Evolutionary conservation across 352 stramenopile species (phyloP), one percentile per base, ranked within the genome.

Genomic region (Globisporangium apiculatum): DNA sequence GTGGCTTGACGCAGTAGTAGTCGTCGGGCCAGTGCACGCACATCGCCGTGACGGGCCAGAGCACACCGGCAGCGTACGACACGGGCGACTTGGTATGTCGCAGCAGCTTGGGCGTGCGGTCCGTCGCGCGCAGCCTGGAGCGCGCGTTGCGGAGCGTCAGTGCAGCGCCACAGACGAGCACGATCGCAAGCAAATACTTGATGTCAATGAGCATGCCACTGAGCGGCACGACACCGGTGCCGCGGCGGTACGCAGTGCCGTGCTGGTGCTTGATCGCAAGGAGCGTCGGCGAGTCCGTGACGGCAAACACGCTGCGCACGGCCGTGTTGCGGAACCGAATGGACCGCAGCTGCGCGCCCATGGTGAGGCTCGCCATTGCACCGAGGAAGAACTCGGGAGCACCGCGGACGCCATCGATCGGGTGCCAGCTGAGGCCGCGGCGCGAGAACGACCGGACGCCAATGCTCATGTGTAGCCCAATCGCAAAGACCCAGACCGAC

Each of bases 361-460:
- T 64, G 0, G 60, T 79, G 10, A 76, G 36, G 31, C 56, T 65
- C 17, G 62, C 69, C 7, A 83, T 65, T 0, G 58, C 55, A 14
- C 65, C 78, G 14, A 83, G 59, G 17, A 68, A 56, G 14, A 83
- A 68, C 45, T 83, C 71, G 0, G 68, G 57, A 0, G 71, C 64
- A 0, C 73, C 71, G 1, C 62, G 53, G 4, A 83, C 60, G 1
- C 68, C 68, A 24, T 24, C 47, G 14, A 48, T 61, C 4, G 61
- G 11, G 36, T 67, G 38, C 36, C 31, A 54, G 5, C 61, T 60
- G 24, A 48, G 62, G 0, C 40, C 43, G 0, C 65, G 60, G 7
- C 60, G 57, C 47, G 59, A 57, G 5, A 65, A 61, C 10, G 38
- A 42, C 51, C 48, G 31, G 17, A 58, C 50, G 46, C 38, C 47